Base-by-base conservation (phyloP, 805 yeast genomes). In the Yarrowia keelungensis region DNA sequence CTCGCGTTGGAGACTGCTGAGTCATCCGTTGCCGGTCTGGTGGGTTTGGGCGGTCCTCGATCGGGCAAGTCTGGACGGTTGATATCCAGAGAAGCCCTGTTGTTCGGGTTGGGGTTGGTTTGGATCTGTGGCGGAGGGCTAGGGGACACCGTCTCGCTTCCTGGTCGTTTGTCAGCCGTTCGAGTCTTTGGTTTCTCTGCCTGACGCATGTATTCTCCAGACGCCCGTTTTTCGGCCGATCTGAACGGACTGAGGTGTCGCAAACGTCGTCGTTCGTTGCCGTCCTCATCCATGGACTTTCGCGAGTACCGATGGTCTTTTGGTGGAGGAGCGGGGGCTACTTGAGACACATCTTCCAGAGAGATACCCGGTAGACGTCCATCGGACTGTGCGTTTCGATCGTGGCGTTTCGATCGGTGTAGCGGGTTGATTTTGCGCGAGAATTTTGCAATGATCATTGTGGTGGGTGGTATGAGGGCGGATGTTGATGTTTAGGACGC, bases 391-490 rank as follows among this genome's bases (percentile, higher is more conserved):
- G 22, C 14, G 43, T 62, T 14, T 16, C 47, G 43, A 10, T 64
- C 51, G 43, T 59, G 65, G 10, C 62, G 41, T 16, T 45, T 59
- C 0, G 51, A 59, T 9, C 64, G 38, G 12, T 45, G 65, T 12
- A 45, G 50, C 26, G 50, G 65, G 51, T 41, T 35, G 65, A 59
- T 59, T 36, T 59, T 59, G 22, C 65, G 51, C 2, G 65, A 59
- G 65, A 59, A 59, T 11, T 59, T 59, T 26, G 65, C 65, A 8
- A 59, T 59, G 42, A 59, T 59, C 65, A 59, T 59, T 10, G 5
- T 14, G 32, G 38, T 5, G 46, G 7, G 47, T 11, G n/a, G 38
- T 14, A 8, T 1, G 16, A 8, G 14, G 38, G 38, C 8, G 38
- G 35, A 26, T 26, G 32, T 26, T 3, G 32, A 26, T 26, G 32